Evolutionary conservation across 176 grass and related monocot species (phyloP), one percentile per base, ranked within the genome.

Genomic region (Oryza meyeriana): DNA sequence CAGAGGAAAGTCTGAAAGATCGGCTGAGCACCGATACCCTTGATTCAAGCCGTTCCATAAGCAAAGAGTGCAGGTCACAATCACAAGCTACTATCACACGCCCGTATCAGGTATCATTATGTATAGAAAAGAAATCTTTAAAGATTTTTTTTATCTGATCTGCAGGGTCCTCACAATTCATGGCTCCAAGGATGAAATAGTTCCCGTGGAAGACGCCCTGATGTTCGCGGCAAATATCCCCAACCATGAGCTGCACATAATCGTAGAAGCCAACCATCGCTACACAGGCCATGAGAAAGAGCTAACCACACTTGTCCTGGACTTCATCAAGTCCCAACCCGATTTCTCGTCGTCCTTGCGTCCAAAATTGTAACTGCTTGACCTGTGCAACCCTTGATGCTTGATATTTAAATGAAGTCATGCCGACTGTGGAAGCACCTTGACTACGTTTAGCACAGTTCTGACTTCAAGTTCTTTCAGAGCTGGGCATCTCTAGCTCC

Each of bases 101-200:
- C 48, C 18, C 58, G 20, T 80, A 71, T 33, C 40, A 17, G n/a
- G 28, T 26, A 58, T 24, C n/a, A 25, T 11, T 38, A 2, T 25
- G 32, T 17, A 16, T 66, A 45, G 64, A 12, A 39, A 4, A 24
- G 66, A 39, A 47, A n/a, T 16, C 66, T 3, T 18, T 22, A 12
- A 38, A 30, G 40, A 45, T 18, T 26, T 5, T 12, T 40, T 6
- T 18, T 26, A 12, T 38, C 22, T 12, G 4, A 63, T 55, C 22
- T 67, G 45, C 86, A 95, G 90, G 84, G 87, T 95, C 8, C 90
- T 98, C 58, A 93, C 88, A 31, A 74, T 98, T 77, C 92, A 98
- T 39, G 95, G 95, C 12, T 87, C 82, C 16, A 77, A 86, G 86
- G 95, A 98, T 61, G 88, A 91, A 81, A 93, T 79, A 6, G 85